Base-by-base conservation (phyloP, 2,329 filamentous ascomycete species). In the Septoria linicola region DNA sequence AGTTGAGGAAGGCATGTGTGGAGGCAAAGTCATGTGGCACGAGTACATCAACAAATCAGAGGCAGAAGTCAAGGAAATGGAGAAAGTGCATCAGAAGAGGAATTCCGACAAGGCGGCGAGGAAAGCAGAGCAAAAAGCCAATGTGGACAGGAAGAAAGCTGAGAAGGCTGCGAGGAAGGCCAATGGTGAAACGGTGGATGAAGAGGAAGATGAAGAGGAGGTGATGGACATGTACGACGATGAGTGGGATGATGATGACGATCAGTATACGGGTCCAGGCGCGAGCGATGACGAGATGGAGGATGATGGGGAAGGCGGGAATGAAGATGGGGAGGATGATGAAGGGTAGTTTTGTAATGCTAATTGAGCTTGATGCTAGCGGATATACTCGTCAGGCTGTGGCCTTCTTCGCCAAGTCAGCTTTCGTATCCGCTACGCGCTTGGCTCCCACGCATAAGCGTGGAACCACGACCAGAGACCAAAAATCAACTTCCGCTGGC, bases 11-110 rank as follows among this genome's bases (percentile, higher is more conserved):
- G 93, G 92, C 1, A 72, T 97, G 5, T 96, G 90, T 64, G 80
- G 81, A 20, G 93, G 93, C 42, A 93, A 89, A 68, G 81, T 96
- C 50, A 88, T 99, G 87, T 99, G 93, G 93, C 93, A 99, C 70
- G 90, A 96, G 68, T 95, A 89, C 67, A 84, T 97, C 46, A 82
- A 85, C 67, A 99, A 99, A 78, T 83, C 82, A 5, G 83, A 83
- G 61, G 80, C 82, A 14, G 91, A 99, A 69, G 74, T 89, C 50
- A 81, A 84, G 66, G 82, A 87, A 58, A 72, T 96, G 62, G 91
- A 97, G 61, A 82, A 85, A 74, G 80, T 82, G 60, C 97, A 93
- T 88, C 85, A 90, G 60, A 74, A 86, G 72, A 80, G 82, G 64
- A 80, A 81, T 51, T 82, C 84, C 63, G 88, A 93, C 68, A 96